Conservation (phyloP, 1,284 basidiomycete genomes). For the Rhodotorula sp. region DNA sequence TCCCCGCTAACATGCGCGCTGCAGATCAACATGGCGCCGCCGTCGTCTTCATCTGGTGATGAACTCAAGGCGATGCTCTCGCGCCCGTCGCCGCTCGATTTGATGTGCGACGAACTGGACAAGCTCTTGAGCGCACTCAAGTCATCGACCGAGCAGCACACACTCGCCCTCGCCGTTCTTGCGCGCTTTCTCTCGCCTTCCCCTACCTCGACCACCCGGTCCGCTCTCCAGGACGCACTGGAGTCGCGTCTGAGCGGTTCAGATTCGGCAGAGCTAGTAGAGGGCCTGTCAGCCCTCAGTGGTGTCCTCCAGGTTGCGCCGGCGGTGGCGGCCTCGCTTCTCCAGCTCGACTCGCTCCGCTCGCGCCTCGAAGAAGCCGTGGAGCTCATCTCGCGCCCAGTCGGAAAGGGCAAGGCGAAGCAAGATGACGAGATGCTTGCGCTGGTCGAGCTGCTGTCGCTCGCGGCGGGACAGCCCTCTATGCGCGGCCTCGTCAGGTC, state of each 20-base stretch:
- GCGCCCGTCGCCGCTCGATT: no score
- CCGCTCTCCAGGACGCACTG: constrained; percentile 9
- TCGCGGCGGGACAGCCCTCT: constrained; percentile 51
- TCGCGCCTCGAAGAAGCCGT: constrained; percentile 62
- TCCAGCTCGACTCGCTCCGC: constrained; percentile 63
- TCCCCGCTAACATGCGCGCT: no score
- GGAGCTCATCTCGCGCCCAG: constrained; percentile 59
- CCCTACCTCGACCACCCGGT: constrained; percentile 16
- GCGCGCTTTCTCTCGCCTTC: constrained; percentile 16
- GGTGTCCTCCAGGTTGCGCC: constrained; percentile 76
- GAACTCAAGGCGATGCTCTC: no score
- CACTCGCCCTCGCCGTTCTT: constrained; percentile 27
- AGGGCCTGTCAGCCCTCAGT: constrained; percentile 61
- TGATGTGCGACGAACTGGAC: no score
- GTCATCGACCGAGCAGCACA: background rate
- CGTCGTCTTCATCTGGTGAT: no score
- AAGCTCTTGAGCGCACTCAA: background rate
- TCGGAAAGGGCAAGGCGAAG: constrained; percentile 60
- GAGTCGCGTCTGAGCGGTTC: constrained; percentile 26
- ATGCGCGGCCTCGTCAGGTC: constrained; percentile 31
- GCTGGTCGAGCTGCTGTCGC: constrained; percentile 64
- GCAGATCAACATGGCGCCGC: no score
- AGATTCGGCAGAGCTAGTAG: constrained; percentile 27
- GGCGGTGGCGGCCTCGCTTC: constrained; percentile 62
- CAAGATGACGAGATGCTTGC: constrained; percentile 14